Base-by-base conservation (phyloP, 495 filamentous ascomycete genomes). In the Penicillium pancosmium region DNA sequence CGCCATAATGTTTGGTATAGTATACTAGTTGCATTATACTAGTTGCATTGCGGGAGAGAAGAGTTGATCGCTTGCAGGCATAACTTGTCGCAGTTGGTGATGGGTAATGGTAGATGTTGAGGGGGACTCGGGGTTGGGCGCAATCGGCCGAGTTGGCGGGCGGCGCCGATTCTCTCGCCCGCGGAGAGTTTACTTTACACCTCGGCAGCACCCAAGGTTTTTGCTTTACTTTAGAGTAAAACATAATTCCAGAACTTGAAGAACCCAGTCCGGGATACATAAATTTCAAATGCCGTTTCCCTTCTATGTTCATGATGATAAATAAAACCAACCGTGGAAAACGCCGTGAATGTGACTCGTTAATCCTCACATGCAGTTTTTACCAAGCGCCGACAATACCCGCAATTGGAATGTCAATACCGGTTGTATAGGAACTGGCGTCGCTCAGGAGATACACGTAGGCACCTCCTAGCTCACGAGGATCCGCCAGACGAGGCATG, bases 331-430 rank as follows among this genome's bases (percentile, higher is more conserved):
- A 23, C 23, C 23, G 2, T 23, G 8, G 4, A 47, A 19, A 59
- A 63, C 61, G 52, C 61, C 52, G 19, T 8, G 19, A 51, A 55
- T 52, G 40, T 44, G 27, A 16, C 16, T 13, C 36, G n/a, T 12
- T 43, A 47, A 56, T n/a, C 34, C 36, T 41, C 18, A 43, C 19
- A 35, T 57, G 23, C 48, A 34, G 33, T 41, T 31, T 59, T 62
- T 68, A 79, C 74, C 75, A 79, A 5, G 74, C 75, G n/a, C 75
- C 76, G 13, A 79, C 75, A 58, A 79, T 75, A 11, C 76, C 74
- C 4, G 74, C 74, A 23, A 75, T 65, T 2, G 71, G 74, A 60
- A 74, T 71, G 52, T 75, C 69, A 47, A 77, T 73, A 1, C 73
- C 74, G 1, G 65, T 75, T 1, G 74, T 75, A 41, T 74, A 74